Percentiles rank a stretch among this genome's conserved stretches.
phyloP scores from a whole-genome alignment of 2,329 filamentous ascomycete species.

The Colletotrichum sp. region DNA sequence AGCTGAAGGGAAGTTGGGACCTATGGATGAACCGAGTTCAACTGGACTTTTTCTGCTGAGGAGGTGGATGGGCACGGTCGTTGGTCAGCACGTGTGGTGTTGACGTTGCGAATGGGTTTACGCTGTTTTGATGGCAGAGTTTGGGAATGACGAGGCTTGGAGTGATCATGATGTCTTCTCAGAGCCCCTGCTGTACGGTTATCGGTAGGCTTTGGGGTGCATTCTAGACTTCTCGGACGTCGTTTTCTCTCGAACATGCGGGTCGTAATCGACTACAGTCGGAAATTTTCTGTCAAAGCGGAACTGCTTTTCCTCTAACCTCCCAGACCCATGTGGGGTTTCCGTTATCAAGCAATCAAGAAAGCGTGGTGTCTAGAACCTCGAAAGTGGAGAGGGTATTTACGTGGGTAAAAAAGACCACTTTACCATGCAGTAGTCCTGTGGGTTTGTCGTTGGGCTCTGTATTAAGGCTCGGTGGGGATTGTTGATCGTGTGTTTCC shows the following conservation, averaged over 20 bases:
- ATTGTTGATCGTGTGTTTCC: background rate
- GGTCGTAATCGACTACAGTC: background rate
- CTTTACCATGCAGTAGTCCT: background rate
- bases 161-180: background rate
- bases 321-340: background rate
- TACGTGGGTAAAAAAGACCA: background rate
- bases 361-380: background rate
- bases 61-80: background rate
- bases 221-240: background rate
- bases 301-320: background rate
- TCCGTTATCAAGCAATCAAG: background rate
- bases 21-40: background rate
- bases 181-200: background rate
- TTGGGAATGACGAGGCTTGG: background rate
- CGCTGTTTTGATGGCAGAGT: background rate
- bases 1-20: background rate
- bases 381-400: background rate
- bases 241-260: background rate
- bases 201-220: background rate
- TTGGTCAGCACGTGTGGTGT: background rate
- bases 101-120: background rate
- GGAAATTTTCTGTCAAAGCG: background rate
- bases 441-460: background rate
- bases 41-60: background rate
- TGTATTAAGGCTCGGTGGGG: background rate